Percentiles rank a stretch among this genome's conserved stretches.
Conservation (phyloP, 169 alveolate genomes). For the Plasmodium gonderi region DNA sequence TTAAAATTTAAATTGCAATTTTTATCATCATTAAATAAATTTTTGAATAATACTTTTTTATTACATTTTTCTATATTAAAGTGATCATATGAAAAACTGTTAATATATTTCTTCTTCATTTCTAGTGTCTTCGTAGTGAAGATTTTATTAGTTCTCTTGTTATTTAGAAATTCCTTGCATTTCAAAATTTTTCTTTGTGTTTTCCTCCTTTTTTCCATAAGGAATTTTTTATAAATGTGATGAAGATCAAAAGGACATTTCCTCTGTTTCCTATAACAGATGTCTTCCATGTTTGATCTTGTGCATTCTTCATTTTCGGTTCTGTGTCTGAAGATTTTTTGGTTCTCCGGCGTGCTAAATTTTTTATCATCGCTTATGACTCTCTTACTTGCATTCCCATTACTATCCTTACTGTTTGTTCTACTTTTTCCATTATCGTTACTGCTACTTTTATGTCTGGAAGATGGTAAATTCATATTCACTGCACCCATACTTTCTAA, state of each 20-base stretch:
- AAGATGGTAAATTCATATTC: neutral
- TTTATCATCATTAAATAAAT: neutral
- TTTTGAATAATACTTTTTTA: constrained; percentile 16
- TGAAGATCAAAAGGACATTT: neutral
- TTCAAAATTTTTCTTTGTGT: neutral
- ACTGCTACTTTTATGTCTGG: neutral
- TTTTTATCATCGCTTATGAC: neutral
- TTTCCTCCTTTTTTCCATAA: neutral
- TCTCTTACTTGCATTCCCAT: neutral
- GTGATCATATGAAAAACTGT: neutral
- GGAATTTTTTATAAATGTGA: neutral
- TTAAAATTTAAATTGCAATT: neutral
- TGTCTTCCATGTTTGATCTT: neutral
- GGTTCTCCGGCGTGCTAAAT: neutral
- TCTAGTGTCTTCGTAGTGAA: neutral
- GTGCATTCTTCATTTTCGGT: neutral
- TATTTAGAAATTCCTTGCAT: neutral
- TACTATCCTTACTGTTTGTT: neutral
- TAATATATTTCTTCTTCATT: neutral
- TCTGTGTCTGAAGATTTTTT: neutral
- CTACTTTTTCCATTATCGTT: neutral
- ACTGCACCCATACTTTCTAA: neutral
- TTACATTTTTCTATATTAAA: neutral
- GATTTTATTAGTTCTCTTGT: neutral
- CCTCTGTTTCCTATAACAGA: neutral